phyloP scores from a whole-genome alignment of 1,284 basidiomycete genomes.

The Singerocomus inundabilis region DNA sequence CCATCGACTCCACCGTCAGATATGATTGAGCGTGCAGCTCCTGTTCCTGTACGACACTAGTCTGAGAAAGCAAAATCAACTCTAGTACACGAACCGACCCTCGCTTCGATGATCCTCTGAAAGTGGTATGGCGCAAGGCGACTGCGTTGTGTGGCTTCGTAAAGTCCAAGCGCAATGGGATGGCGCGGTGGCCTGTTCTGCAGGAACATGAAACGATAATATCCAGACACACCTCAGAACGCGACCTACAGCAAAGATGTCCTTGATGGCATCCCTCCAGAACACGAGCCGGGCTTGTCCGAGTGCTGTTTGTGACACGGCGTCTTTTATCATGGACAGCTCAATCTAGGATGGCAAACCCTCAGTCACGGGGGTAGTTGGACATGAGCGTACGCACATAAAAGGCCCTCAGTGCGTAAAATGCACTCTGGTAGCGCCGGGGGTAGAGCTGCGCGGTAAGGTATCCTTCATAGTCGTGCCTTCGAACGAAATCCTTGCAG shows the following conservation, averaged over 20 bases:
- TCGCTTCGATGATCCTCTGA: slow-evolving; percentile 81
- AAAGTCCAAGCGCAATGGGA: slow-evolving; percentile 78
- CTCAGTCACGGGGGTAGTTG: slow-evolving; percentile 6
- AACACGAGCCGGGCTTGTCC: slow-evolving; percentile 91
- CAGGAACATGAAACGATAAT: slow-evolving; percentile 22
- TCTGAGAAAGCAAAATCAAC: slow-evolving; percentile 6
- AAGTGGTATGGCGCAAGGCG: slow-evolving; percentile 74
- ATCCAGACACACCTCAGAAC: slow-evolving; percentile 2
- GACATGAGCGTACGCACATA: slow-evolving; percentile 56
- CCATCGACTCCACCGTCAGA: slow-evolving; percentile 69
- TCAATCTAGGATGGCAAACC: slow-evolving; percentile 62
- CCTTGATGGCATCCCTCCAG: slow-evolving; percentile 85
- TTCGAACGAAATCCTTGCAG: slow-evolving; percentile 67
- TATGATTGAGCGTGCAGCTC: slow-evolving; percentile 70
- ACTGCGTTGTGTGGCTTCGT: slow-evolving; percentile 51
- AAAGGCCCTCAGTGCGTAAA: slow-evolving; percentile 83
- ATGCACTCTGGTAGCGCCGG: slow-evolving; percentile 59
- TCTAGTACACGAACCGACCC: slow-evolving; percentile 49
- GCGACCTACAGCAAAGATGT: slow-evolving; percentile 62
- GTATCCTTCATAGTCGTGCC: slow-evolving; percentile 81
- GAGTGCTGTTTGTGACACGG: slow-evolving; percentile 74
- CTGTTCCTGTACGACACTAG: slow-evolving; percentile 57
- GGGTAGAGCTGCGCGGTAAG: slow-evolving; percentile 80
- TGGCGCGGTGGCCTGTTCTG: slow-evolving; percentile 78
- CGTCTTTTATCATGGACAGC: slow-evolving; percentile 78